These are phyloP conservation scores for Phlebopus sp. DNA, from an alignment of 1,284 basidiomycete genomes.

Conservation along the genomic window DNA sequence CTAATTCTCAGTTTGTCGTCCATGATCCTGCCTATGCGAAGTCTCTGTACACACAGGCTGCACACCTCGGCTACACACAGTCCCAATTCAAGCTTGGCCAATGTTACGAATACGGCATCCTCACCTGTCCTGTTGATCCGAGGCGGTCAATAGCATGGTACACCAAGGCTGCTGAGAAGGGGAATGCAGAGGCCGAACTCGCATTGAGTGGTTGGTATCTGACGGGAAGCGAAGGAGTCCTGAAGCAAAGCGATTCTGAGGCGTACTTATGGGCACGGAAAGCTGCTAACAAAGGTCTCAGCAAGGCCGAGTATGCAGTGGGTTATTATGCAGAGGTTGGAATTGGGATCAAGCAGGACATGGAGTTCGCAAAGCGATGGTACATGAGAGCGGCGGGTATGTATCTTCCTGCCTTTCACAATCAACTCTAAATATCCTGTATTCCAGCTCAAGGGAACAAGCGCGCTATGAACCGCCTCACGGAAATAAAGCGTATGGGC, in stretches of 20 bases:
- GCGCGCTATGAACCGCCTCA: constrained; percentile 91
- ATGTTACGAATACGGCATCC: constrained; percentile 89
- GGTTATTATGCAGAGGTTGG: constrained; percentile 98
- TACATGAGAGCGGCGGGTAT: constrained; percentile 96
- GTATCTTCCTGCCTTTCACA: constrained; percentile 30
- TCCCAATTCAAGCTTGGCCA: constrained; percentile 95
- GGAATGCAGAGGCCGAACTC: constrained; percentile 91
- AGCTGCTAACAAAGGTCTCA: constrained; percentile 89
- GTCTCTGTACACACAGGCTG: constrained; percentile 88
- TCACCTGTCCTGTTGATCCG: constrained; percentile 92
- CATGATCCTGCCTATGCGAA: constrained; percentile 82
- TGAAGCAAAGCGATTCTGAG: constrained; percentile 97
- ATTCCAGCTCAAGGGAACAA: constrained; percentile 86
- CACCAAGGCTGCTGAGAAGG: constrained; percentile 95
- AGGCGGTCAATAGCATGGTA: constrained; percentile 96
- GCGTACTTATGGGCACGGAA: constrained; percentile 96
- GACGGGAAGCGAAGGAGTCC: constrained; percentile 89
- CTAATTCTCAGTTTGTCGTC: constrained; percentile 61
- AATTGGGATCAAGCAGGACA: constrained; percentile 94
- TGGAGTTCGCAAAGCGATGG: constrained; percentile 97
- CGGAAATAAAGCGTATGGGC: constrained; percentile 84
- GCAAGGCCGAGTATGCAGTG: constrained; percentile 95
- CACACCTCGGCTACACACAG: constrained; percentile 90
- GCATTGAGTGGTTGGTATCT: constrained; percentile 98
- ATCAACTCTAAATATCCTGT: constrained; percentile 6